Evolutionary conservation across 306 rosid species (phyloP), one percentile per base, ranked within the genome.

Genomic region (Crotalaria pallida): DNA sequence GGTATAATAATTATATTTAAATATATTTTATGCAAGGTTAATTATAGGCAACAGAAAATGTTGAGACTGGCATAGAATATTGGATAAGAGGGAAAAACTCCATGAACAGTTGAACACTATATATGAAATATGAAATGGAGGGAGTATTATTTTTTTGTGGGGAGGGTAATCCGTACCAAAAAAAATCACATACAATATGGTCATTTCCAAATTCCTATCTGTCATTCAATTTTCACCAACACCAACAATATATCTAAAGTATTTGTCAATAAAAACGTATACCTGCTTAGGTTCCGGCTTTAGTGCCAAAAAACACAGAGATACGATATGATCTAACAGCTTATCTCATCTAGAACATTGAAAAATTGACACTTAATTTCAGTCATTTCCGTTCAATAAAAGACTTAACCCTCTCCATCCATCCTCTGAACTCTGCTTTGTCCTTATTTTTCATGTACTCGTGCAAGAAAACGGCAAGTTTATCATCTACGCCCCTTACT

Each of bases 391-490:
- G 84, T 82, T 88, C 97, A 79, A 91, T 69, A 66, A 83, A 88
- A 38, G 89, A 78, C 76, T 87, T 91, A 34, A 94, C 83, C 34
- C 74, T 87, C 80, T 47, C 81, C 93, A 94, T 78, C 97, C 97
- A 94, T 80, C 81, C 80, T 75, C 89, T 23, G 38, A 85, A 62
- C 83, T 94, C 97, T 4, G 78, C 74, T 80, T 85, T 91, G 66
- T 84, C 94, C 83, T 94, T 94, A 76, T 80, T 80, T 81, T 86
- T 91, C 83, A 87, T 79, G 85, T 88, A 91, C 29, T 71, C 68
- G 65, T 91, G 91, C 83, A 91, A 69, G 86, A 88, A 91, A 75
- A 43, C 75, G 24, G 96, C 89, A 34, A 94, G 88, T 57, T 84
- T 76, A 31, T 87, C 91, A 34, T 70, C 67, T 69, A 88, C 79